phyloP scores from a whole-genome alignment of 2,329 filamentous ascomycete genomes.

The Venturia nashicola region DNA sequence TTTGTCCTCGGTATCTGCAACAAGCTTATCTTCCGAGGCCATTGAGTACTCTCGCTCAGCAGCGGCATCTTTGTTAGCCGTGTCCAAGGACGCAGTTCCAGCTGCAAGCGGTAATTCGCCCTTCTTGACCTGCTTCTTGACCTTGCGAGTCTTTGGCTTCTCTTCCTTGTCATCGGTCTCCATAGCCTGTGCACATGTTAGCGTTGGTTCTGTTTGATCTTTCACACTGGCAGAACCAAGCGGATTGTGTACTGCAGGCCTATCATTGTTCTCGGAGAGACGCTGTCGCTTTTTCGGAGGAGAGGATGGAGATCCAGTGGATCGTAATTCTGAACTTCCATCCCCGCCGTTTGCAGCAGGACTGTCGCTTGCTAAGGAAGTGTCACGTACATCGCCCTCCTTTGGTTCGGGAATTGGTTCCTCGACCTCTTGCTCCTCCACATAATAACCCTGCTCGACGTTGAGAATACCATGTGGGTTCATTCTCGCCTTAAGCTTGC shows the following conservation, averaged over 20 bases:
- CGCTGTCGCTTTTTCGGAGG: background rate
- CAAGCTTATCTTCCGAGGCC: constrained; percentile 97
- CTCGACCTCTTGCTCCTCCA: constrained; percentile 95
- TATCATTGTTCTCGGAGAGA: background rate
- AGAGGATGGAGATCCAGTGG: background rate
- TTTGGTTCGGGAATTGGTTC: constrained; percentile 71
- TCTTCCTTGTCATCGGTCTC: constrained; percentile 52
- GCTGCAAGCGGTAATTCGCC: constrained; percentile 82
- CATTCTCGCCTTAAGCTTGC: constrained; percentile 95
- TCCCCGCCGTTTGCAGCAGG: constrained; percentile 12
- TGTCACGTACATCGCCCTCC: constrained; percentile 59
- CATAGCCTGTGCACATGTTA: constrained; percentile 53
- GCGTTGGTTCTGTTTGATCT: constrained; percentile 15
- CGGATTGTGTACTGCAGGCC: background rate
- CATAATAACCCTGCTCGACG: constrained; percentile 93
- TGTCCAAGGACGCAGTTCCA: constrained; percentile 70
- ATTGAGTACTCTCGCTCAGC: constrained; percentile 78
- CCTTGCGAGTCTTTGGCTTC: constrained; percentile 76
- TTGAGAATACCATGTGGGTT: constrained; percentile 96
- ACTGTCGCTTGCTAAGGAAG: background rate
- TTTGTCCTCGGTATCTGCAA: constrained; percentile 96
- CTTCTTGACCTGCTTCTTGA: constrained; percentile 99
- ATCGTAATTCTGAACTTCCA: background rate
- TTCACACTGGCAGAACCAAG: background rate
- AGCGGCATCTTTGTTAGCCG: constrained; percentile 50